Base-by-base conservation (phyloP, 2,329 filamentous ascomycete species). In the Didymella keratinophila region DNA sequence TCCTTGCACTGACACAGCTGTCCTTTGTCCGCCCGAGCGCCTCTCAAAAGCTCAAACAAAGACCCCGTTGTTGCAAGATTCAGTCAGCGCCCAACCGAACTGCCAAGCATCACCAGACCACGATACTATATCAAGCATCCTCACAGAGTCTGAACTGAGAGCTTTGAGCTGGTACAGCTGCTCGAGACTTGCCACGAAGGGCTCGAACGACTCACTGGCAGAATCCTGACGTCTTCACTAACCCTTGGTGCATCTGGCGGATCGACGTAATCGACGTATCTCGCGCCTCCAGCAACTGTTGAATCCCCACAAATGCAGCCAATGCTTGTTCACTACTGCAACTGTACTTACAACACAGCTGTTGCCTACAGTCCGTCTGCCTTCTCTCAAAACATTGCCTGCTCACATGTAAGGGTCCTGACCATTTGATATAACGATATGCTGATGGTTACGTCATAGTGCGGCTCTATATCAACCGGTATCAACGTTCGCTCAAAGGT, bases 391-490 rank as follows among this genome's bases (percentile, higher is more conserved):
- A 77, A 79, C 54, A 75, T 80, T 44, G 70, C 71, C 59, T 82
- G 79, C 73, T 77, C 71, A 52, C 75, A 81, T 68, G 80, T 82
- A 82, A 78, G 80, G 65, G 61, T 58, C 47, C 56, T 48, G n/a
- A 44, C 57, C 21, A 52, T 51, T 34, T 37, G 49, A 20, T 50
- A 57, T 58, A 47, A 60, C 44, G 21, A 59, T 34, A 21, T 64
- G 69, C 74, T 77, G 51, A 78, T 62, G 27, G 57, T 68, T 74
- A 74, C 73, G 70, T 76, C 70, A 74, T 76, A 82, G 80, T 82
- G 79, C 71, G 78, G 78, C 57, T 68, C 71, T 36, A 70, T 74
- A 53, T 78, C 76, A 41, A 68, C 63, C 20, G 79, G 79, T 36
- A 76, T 82, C 76, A 80, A 80, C 77, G 70, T 75, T 36, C 71